Percentiles rank a stretch among this genome's conserved stretches.
These are phyloP conservation scores for Starmerella floris DNA, from an alignment of 805 yeast genomes.

Conservation along the genomic window DNA sequence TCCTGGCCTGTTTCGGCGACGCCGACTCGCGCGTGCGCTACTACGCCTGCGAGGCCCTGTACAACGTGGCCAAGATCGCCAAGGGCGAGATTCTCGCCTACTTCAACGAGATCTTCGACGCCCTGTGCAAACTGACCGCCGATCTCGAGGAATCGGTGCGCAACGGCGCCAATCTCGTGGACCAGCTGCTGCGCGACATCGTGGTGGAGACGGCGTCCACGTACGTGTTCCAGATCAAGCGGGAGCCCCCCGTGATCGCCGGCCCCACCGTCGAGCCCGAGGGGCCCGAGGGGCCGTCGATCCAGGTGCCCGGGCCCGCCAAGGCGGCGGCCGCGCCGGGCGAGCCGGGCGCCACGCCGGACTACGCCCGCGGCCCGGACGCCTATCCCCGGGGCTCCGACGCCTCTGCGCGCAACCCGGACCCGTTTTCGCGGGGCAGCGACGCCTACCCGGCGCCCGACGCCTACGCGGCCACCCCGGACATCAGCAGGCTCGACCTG, in stretches of 20 bases:
- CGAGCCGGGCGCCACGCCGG: neutral
- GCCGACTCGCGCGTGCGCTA: slow-evolving; percentile 95
- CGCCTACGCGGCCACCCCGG: neutral
- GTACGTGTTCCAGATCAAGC: slow-evolving; percentile 55
- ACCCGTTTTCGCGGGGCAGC: neutral
- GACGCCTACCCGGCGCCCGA: neutral
- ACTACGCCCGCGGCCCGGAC: neutral
- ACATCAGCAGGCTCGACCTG: neutral
- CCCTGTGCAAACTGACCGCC: slow-evolving; percentile 74
- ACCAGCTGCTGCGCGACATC: slow-evolving; percentile 80
- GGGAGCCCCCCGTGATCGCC: slow-evolving; percentile 37
- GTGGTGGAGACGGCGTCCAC: slow-evolving; percentile 89
- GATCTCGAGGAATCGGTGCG: slow-evolving; percentile 85
- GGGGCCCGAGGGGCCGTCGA: slow-evolving; percentile 15
- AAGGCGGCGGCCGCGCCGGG: neutral
- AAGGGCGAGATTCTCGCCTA: slow-evolving; percentile 83
- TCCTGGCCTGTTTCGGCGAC: slow-evolving; percentile 88
- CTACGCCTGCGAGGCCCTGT: slow-evolving; percentile 90
- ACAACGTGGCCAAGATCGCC: slow-evolving; percentile 92
- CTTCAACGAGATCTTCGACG: slow-evolving; percentile 91
- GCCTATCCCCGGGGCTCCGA: neutral
- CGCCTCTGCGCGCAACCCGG: neutral
- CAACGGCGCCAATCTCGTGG: slow-evolving; percentile 88
- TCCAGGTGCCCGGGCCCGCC: slow-evolving; percentile 1
- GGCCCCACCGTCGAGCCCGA: slow-evolving; percentile 37